Conservation (phyloP, 2,329 filamentous ascomycete genomes). For the Bipolaris oryzae region DNA sequence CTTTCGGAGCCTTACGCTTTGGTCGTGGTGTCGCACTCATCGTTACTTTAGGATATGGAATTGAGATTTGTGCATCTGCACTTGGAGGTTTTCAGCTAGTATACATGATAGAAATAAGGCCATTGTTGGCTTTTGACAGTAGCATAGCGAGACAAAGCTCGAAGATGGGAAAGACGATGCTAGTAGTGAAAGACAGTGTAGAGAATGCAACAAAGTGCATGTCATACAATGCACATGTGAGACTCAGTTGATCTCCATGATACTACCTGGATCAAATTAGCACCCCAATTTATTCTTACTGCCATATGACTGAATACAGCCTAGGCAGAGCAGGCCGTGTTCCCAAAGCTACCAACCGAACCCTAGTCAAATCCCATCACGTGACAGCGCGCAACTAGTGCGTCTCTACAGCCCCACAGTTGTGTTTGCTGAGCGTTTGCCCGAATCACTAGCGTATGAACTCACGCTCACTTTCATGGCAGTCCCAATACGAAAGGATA, state of each 20-base stretch:
- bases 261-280: too few relatives aligned
- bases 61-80: neutral
- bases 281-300: too few relatives aligned
- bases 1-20: slow-evolving; percentile 4
- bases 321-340: too few relatives aligned
- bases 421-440: neutral
- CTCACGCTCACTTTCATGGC: neutral
- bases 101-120: slow-evolving; percentile 9
- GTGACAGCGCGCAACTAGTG: neutral
- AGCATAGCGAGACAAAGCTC: slow-evolving; percentile 22
- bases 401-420: slow-evolving; percentile 2
- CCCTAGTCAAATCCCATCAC: neutral
- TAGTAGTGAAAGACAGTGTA: neutral
- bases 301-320: too few relatives aligned
- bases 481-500: neutral
- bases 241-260: too few relatives aligned
- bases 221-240: slow-evolving; percentile 1
- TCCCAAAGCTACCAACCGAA: neutral
- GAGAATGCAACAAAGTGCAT: slow-evolving; percentile 14
- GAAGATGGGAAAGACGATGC: slow-evolving; percentile 3
- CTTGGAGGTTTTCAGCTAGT: neutral
- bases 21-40: slow-evolving; percentile 10
- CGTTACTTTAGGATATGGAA: slow-evolving; percentile 6
- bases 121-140: slow-evolving; percentile 13
- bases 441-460: neutral